These are phyloP conservation scores for Bromus sterilis DNA, from an alignment of 176 grass and related monocot genomes.

Conservation along the genomic window DNA sequence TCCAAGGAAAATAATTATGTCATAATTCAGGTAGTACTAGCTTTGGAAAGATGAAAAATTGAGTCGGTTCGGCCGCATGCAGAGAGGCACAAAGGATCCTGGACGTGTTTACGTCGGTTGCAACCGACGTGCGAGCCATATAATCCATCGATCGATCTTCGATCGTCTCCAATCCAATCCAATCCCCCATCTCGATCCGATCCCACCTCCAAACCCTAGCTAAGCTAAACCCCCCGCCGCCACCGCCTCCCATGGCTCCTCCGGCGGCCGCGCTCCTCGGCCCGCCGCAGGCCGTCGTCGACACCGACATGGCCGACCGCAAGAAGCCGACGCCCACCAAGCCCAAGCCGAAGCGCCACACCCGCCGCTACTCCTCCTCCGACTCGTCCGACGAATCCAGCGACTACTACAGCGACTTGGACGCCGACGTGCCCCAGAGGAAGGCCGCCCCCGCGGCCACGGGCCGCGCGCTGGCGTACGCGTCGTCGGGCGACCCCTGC, in stretches of 20 bases:
- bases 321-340: too few relatives aligned
- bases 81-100: not conserved
- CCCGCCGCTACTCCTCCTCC: not conserved
- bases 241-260: not conserved
- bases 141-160: not conserved
- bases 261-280: not conserved
- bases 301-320: not conserved
- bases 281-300: not conserved
- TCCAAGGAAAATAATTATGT: too few relatives aligned
- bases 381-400: not conserved
- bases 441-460: not conserved
- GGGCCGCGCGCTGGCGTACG: not conserved
- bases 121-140: not conserved
- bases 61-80: not conserved
- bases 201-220: not conserved
- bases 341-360: conserved; percentile 14
- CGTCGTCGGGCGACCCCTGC: conserved; percentile 44
- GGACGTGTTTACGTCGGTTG: not conserved
- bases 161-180: not conserved
- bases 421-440: not conserved
- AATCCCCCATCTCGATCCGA: not conserved
- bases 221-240: not conserved
- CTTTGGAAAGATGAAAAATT: too few relatives aligned
- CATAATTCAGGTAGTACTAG: too few relatives aligned
- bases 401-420: not conserved